Percentiles rank a stretch among this genome's conserved stretches.
Conservation (phyloP, 257 asterid species). For the Plantago major region DNA sequence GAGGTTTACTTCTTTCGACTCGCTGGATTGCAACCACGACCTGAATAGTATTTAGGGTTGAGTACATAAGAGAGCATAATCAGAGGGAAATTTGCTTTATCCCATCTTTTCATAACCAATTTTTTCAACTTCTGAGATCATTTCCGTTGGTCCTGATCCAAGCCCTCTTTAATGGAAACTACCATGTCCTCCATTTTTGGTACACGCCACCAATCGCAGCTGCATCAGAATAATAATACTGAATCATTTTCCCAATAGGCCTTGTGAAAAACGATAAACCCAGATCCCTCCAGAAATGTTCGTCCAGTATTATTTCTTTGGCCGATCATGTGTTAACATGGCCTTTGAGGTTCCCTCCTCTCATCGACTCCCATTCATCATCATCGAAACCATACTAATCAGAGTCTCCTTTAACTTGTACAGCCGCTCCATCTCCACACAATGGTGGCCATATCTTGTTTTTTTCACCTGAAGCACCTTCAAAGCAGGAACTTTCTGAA, state of each 20-base stretch:
- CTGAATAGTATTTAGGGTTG: constrained; percentile 6
- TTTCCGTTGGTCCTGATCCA: not conserved
- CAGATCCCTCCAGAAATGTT: constrained; percentile 8
- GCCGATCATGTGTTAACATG: constrained; percentile 1
- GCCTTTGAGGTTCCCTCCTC: constrained; percentile 9
- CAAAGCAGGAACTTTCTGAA: constrained; percentile 5
- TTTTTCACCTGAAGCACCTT: constrained; percentile 12
- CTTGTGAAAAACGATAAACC: not conserved
- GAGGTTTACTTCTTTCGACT: constrained; percentile 7
- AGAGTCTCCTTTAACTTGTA: not conserved
- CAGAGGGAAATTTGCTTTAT: not conserved
- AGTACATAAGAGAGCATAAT: constrained; percentile 7
- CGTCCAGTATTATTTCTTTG: constrained; percentile 8
- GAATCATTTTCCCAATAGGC: constrained; percentile 12
- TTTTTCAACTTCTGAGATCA: constrained; percentile 2
- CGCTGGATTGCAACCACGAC: not conserved
- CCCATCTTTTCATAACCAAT: constrained; percentile 10
- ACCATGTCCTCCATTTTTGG: constrained; percentile 8
- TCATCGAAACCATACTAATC: constrained; percentile 4
- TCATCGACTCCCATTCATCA: constrained; percentile 9
- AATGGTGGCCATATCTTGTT: constrained; percentile 7
- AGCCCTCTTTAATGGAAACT: not conserved
- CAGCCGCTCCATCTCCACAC: not conserved
- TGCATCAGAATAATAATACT: constrained; percentile 8
- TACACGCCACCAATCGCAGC: constrained; percentile 10